phyloP scores from a whole-genome alignment of 805 yeast genomes.

The Zygoascus biomembranicola region DNA sequence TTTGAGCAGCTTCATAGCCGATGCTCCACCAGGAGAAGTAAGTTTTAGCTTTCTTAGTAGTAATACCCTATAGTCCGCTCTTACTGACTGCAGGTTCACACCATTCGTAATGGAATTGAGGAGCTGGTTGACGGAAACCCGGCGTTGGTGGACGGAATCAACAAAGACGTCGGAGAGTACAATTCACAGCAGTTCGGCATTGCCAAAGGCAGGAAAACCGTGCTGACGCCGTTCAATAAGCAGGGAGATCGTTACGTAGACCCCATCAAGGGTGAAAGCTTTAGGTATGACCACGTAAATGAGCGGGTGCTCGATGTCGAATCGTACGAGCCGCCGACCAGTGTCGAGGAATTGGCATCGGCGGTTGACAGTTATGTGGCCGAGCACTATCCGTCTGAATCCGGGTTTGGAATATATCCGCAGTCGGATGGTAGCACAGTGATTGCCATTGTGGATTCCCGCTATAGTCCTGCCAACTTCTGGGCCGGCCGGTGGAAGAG shows the following conservation, averaged over 20 bases:
- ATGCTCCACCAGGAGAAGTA: slow-evolving; percentile 53
- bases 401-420: slow-evolving; percentile 38
- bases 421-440: slow-evolving; percentile 25
- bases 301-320: slow-evolving; percentile 1
- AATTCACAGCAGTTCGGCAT: slow-evolving; percentile 33
- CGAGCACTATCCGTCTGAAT: slow-evolving; percentile 59
- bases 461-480: slow-evolving; percentile 64
- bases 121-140: slow-evolving; percentile 35
- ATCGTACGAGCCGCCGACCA: neutral
- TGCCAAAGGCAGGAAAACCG: slow-evolving; percentile 24
- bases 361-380: slow-evolving; percentile 38
- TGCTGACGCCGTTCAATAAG: slow-evolving; percentile 44
- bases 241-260: slow-evolving; percentile 45
- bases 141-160: slow-evolving; percentile 26
- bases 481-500: slow-evolving; percentile 90
- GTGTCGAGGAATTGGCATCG: slow-evolving; percentile 11
- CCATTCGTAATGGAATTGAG: slow-evolving; percentile 34
- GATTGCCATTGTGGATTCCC: slow-evolving; percentile 61
- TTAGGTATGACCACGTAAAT: slow-evolving; percentile 21
- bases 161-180: slow-evolving; percentile 32
- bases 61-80: too few relatives aligned
- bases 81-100: slow-evolving; percentile 9
- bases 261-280: slow-evolving; percentile 26
- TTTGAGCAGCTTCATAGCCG: slow-evolving; percentile 32
- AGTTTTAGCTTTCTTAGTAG: slow-evolving; percentile 10